Percentiles rank a stretch among this genome's conserved stretches.
These are phyloP conservation scores for Scutellaria baicalensis DNA, from an alignment of 257 asterid species.

Conservation along the genomic window DNA sequence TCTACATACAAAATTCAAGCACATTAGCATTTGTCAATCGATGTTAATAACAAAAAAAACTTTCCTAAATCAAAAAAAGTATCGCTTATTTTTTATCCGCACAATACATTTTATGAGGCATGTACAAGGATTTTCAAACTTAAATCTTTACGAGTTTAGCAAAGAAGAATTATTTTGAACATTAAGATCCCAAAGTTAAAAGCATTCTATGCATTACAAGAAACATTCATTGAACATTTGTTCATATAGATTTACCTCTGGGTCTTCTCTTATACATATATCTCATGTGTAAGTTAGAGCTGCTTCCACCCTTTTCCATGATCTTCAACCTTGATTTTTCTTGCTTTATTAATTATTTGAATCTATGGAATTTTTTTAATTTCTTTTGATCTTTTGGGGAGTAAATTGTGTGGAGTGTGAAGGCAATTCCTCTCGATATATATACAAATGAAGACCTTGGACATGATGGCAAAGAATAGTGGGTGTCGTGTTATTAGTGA, in stretches of 20 bases:
- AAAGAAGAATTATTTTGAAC: neutral
- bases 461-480: neutral
- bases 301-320: slow-evolving; percentile 15
- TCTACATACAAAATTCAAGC: neutral
- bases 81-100: neutral
- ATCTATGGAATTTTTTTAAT: neutral
- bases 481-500: neutral
- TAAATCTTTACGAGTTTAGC: neutral
- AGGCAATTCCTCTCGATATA: slow-evolving; percentile 5
- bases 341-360: too few species aligned
- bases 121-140: neutral
- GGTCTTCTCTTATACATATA: neutral
- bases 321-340: neutral
- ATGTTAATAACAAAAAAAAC: neutral
- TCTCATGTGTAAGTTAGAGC: neutral
- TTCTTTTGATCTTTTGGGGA: neutral
- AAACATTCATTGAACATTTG: neutral
- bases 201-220: neutral
- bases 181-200: neutral
- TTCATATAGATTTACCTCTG: neutral
- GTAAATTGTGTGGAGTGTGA: neutral
- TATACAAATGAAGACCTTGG: neutral
- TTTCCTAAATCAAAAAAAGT: neutral
- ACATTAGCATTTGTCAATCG: neutral
- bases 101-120: neutral